phyloP scores from a whole-genome alignment of 2,329 filamentous ascomycete species.

The Teratosphaeriaceae sp. region DNA sequence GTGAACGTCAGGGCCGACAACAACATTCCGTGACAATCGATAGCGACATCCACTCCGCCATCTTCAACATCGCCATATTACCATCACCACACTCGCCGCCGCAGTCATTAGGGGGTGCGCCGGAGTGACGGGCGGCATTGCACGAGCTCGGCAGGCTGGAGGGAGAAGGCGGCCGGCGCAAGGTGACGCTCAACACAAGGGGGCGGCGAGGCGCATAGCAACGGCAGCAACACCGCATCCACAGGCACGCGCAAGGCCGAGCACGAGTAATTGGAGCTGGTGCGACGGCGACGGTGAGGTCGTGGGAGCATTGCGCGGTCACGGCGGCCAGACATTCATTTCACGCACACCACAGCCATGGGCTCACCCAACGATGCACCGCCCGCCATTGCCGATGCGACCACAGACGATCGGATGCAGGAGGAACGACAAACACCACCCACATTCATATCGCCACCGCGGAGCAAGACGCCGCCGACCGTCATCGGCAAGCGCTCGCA shows the following conservation, averaged over 20 bases:
- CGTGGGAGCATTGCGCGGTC: neutral
- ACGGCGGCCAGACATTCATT: neutral
- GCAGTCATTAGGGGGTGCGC: too few species aligned
- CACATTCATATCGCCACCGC: constrained; percentile 48
- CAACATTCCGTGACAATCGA: too few species aligned
- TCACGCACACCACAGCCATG: neutral
- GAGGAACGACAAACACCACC: constrained; percentile 38
- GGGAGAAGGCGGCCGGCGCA: constrained; percentile 1
- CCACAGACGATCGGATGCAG: neutral
- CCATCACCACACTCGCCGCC: neutral
- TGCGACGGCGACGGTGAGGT: constrained; percentile 4
- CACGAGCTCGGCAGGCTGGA: neutral
- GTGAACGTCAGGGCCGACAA: too few species aligned
- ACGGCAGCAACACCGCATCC: constrained; percentile 8
- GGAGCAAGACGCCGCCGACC: constrained; percentile 55
- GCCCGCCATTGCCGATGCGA: neutral
- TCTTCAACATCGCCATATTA: too few species aligned
- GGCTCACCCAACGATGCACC: neutral
- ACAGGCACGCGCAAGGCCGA: constrained; percentile 9
- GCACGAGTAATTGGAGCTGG: neutral
- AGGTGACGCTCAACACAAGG: constrained; percentile 7
- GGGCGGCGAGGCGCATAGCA: constrained; percentile 10
- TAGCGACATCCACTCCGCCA: too few species aligned
- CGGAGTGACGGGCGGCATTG: too few species aligned
- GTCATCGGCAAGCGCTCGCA: constrained; percentile 41